Evolutionary conservation across 208 protist species (phyloP), one percentile per base, ranked within the genome.

Genomic region (Trypanosoma avium): DNA sequence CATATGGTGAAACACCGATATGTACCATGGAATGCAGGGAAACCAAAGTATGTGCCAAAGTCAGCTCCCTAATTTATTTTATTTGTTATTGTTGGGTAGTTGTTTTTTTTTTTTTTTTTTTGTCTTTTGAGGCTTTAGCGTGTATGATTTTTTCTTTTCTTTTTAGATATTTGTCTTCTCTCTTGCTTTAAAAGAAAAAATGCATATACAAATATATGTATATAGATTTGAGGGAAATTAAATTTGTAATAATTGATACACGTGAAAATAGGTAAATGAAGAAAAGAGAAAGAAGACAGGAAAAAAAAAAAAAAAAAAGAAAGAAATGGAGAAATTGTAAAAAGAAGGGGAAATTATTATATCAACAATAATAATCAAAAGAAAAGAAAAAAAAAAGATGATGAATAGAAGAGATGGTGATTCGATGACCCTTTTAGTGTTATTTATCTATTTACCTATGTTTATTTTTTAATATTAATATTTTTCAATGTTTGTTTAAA

Each of bases 1-100:
- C 97, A 99, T 79, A 99, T 99, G 98, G 90, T 98, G 22, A 96
- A 96, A 71, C 84, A 99, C 70, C 77, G 90, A 24, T 99, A 99
- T 57, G 91, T 96, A 12, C 91, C 91, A 33, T 95, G 88, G 86
- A 93, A 81, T 69, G 36, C 79, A 4, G 76, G 78, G 13, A 94
- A 96, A 72, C 84, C 83, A 19, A 92, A 88, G 70, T 96, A 83
- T 64, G 91, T 96, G 22, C 74, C 84, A 21, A 93, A 93, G 78
- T 73, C 65, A 13, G 19, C 61, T 8, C 7, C 21, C 10, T 61
- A 43, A 52, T 22, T 43, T 43, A 5, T 47, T 42, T 42, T 42
- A 42, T 42, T 10, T 42, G 7, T 42, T 42, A 13, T 42, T 2
- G 10, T 38, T 38, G 5, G 7, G 5, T 13, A 10, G 10, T 38